A percentile compares a stretch with the other conserved stretches of the same genome.
Evolutionary conservation across 306 rosid species (phyloP).

Genomic region (Medicago lupulina): DNA sequence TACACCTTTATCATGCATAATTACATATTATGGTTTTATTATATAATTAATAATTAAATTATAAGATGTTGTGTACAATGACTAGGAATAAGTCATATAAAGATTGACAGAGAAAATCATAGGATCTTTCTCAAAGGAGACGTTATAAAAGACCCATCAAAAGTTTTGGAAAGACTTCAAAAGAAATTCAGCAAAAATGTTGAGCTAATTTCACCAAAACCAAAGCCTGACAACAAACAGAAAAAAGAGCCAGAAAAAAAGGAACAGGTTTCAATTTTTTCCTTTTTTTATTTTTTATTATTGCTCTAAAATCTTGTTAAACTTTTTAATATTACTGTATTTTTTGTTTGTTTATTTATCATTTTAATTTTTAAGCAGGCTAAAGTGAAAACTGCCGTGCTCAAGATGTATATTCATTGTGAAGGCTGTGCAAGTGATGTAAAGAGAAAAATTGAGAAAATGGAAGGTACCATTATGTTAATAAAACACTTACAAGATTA

Average conservation of each 20-base stretch:
- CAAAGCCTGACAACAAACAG: conserved; percentile 31
- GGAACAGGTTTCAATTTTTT: conserved; percentile 39
- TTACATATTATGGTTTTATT: background rate
- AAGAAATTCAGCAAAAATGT: conserved; percentile 71
- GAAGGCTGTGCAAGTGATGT: conserved; percentile 73
- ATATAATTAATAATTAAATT: background rate
- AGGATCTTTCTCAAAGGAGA: conserved; percentile 65
- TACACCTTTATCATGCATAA: background rate
- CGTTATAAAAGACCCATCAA: conserved; percentile 53
- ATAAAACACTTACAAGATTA: no score
- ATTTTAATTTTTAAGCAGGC: conserved; percentile 28
- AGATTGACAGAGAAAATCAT: conserved; percentile 57
- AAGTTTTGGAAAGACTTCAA: conserved; percentile 58
- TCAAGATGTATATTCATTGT: conserved; percentile 72
- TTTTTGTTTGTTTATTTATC: background rate
- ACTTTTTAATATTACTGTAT: background rate
- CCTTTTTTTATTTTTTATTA: background rate
- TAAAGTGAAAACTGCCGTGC: conserved; percentile 55
- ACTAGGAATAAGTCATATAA: conserved; percentile 67
- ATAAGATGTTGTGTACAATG: background rate
- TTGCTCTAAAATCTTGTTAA: background rate
- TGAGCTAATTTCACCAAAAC: conserved; percentile 64
- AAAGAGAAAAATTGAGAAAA: conserved; percentile 53
- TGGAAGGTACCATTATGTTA: conserved; percentile 53
- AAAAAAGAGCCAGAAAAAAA: conserved; percentile 45